Percentiles rank a stretch among this genome's conserved stretches.
Conservation (phyloP, 768 basidiomycete species). For the Tylopilus sp. region DNA sequence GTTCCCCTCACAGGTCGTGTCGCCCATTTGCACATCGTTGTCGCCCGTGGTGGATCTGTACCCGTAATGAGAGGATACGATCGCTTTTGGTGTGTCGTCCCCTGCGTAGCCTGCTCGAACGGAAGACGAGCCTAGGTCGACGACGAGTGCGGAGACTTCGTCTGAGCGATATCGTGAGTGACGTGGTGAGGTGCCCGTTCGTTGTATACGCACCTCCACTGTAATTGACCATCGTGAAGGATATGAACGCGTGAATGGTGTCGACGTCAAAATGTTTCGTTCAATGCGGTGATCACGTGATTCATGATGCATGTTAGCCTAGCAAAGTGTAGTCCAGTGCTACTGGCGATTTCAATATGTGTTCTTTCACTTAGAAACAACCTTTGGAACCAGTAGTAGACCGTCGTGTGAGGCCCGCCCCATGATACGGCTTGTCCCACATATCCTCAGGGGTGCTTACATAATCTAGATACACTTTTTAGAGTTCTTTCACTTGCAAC, state of each 20-base stretch:
- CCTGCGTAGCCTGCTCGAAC: constrained; percentile 96
- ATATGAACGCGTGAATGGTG: neutral
- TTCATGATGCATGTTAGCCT: no score
- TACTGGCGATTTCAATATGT: no score
- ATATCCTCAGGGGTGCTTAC: constrained; percentile 13
- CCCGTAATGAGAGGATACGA: constrained; percentile 88
- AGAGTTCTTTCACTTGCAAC: neutral
- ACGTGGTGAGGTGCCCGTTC: neutral
- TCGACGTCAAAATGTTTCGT: no score
- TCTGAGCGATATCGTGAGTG: constrained; percentile 45
- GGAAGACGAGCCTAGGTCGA: constrained; percentile 90
- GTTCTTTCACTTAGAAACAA: no score
- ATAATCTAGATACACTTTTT: constrained; percentile 15
- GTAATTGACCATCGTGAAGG: constrained; percentile 70
- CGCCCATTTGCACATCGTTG: constrained; percentile 37
- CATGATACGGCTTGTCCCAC: no score
- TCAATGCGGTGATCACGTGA: neutral
- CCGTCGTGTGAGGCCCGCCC: no score
- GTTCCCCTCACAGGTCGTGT: constrained; percentile 35
- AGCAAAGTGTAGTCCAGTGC: no score
- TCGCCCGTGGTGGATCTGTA: constrained; percentile 46
- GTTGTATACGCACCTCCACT: constrained; percentile 64
- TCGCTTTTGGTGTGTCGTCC: constrained; percentile 91
- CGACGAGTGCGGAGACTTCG: constrained; percentile 94
- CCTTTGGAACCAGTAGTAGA: no score